Evolutionary conservation across 163 green algal species (phyloP).

Genomic region (Chlorella variabilis): DNA sequence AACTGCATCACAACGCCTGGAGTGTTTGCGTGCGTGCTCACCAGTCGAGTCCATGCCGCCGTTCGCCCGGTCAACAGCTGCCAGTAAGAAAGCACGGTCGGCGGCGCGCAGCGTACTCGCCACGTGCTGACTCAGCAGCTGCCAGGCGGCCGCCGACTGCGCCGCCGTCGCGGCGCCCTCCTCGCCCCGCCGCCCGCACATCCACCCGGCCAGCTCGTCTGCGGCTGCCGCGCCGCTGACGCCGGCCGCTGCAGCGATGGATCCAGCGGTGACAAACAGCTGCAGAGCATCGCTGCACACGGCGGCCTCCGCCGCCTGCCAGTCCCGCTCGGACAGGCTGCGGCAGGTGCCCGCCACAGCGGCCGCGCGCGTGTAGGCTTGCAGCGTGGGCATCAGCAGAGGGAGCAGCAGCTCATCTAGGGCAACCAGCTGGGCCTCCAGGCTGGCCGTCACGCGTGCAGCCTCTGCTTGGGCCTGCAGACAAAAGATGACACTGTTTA

Average conservation of each 20-base stretch:
- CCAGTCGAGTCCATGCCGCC: conserved; percentile 18
- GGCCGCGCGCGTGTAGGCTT: conserved; percentile 13
- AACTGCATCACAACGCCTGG: too few relatives aligned
- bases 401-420: conserved; percentile 3
- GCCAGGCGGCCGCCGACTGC: not conserved
- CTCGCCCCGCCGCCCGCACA: not conserved
- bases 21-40: too few relatives aligned
- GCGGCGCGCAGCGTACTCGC: not conserved
- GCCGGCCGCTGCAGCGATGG: conserved; percentile 2
- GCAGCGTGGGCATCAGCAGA: conserved; percentile 30
- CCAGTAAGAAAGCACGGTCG: conserved; percentile 24
- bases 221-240: not conserved
- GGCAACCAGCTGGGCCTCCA: not conserved
- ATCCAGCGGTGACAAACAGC: conserved; percentile 34
- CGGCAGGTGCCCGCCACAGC: not conserved
- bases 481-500: too few relatives aligned
- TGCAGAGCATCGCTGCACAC: conserved; percentile 32
- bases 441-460: not conserved
- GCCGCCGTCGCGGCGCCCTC: not conserved
- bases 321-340: not conserved
- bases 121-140: conserved; percentile 27
- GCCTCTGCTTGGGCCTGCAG: conserved; percentile 14
- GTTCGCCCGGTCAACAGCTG: conserved; percentile 18
- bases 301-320: conserved; percentile 31
- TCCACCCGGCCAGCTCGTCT: conserved; percentile 8